Evolutionary conservation across 306 rosid species (phyloP), one percentile per base, ranked within the genome.

Genomic region (Malus fusca): DNA sequence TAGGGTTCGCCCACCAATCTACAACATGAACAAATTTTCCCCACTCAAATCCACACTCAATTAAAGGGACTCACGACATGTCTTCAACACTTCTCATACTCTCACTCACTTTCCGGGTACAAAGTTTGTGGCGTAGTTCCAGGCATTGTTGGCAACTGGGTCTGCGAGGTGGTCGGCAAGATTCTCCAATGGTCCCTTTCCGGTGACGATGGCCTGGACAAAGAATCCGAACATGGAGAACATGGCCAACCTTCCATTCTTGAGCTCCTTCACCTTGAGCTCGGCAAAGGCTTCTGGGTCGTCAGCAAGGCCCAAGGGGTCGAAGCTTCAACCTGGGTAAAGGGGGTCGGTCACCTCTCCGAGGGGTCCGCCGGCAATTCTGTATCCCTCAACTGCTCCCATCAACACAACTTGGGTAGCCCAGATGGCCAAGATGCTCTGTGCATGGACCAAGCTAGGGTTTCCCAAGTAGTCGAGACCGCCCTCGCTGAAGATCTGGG

Each of bases 291-390:
- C 97, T 53, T 93, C 98, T 35, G 98, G 98, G 84, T 93, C 97
- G 17, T 93, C 98, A 2, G 97, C 98, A 0, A 93, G 82, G 51
- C 97, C 98, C 81, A 93, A 78, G 75, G 97, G 98, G 85, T 93
- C 97, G n/a, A 94, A 94, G 90, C 97, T 94, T 2, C 97, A 97
- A n/a, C 97, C 93, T 0, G 95, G 98, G 92, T 94, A 94, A 2
- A 94, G 62, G n/a, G 97, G 96, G 88, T 92, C 95, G 0, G 80
- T 78, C 3, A 92, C 85, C 84, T 94, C 98, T 4, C 98, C 98
- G 0, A 94, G 93, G 0, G 97, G 97, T 6, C 97, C 98, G 44
- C 97, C 92, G 0, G 95, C 98, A 78, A 94, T 86, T 64, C 91
- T 84, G 85, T 94, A 94, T 1, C 98, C 97, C 84, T 94, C 98